Conservation (phyloP, 2,329 filamentous ascomycete genomes). For the Cladosporium oxysporum region DNA sequence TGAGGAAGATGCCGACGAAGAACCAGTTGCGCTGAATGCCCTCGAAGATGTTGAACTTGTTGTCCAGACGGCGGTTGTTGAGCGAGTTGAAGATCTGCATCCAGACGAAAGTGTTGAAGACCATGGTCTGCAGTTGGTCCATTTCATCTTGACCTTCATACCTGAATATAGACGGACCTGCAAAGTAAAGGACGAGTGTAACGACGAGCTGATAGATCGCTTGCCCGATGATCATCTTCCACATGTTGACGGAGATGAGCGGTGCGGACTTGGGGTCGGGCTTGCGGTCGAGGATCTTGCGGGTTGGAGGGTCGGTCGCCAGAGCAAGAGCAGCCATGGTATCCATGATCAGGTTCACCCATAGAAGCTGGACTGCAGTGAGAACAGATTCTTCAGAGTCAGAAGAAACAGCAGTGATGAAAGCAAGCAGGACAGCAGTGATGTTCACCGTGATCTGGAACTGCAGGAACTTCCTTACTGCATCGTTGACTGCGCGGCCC, state of each 20-base stretch:
- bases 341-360: slow-evolving; percentile 98
- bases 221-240: slow-evolving; percentile 98
- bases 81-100: slow-evolving; percentile 99
- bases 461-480: slow-evolving; percentile 59
- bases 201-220: slow-evolving; percentile 81
- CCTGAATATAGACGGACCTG: slow-evolving; percentile 60
- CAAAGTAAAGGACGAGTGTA: slow-evolving; percentile 83
- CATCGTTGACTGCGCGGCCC: slow-evolving; percentile 60
- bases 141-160: slow-evolving; percentile 51
- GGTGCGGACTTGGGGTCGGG: slow-evolving; percentile 73
- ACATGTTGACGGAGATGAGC: slow-evolving; percentile 88
- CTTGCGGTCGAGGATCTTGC: slow-evolving; percentile 77
- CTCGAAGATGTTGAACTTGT: slow-evolving; percentile 94
- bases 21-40: slow-evolving; percentile 82
- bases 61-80: slow-evolving; percentile 94
- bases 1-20: slow-evolving; percentile 79
- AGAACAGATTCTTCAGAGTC: slow-evolving; percentile 71
- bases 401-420: slow-evolving; percentile 80
- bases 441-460: slow-evolving; percentile 88
- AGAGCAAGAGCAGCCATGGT: slow-evolving; percentile 87
- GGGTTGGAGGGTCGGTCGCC: slow-evolving; percentile 85
- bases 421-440: slow-evolving; percentile 83
- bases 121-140: slow-evolving; percentile 69
- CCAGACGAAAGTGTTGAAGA: slow-evolving; percentile 99
- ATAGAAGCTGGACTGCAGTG: slow-evolving; percentile 86